Base-by-base conservation (phyloP, 75 land plant genomes). In the Selaginella moellendorffii region DNA sequence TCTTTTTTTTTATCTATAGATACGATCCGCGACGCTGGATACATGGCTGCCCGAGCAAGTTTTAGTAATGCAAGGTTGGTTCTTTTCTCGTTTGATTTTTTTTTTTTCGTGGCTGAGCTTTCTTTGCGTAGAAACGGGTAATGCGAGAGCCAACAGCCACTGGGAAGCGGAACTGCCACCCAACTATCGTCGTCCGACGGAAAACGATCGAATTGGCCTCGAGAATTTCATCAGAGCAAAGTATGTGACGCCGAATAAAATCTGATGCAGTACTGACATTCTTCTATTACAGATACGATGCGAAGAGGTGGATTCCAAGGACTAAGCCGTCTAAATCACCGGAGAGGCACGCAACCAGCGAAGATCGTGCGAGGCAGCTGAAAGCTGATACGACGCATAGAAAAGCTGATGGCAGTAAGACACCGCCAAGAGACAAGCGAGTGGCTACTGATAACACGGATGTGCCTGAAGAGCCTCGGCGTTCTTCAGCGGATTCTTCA, bases 1-100 rank as follows among this genome's bases (percentile, higher is more conserved):
- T 66, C 20, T 24, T 54, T 21, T 61, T 5, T 61, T 17, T 21
- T 5, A 58, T 18, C 19, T 52, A 63, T 71, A 88, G 93, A 87
- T 88, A 53, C 82, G 93, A 18, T 88, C 93, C 54, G 84, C 82
- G 19, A 88, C 93, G 30, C 64, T 88, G 58, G 93, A 88, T 65
- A 87, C 92, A 67, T 87, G 92, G 92, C 81, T 87, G 18, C 92
- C 92, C 65, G 92, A 87, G 74, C 93, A 88, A 63, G 81, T 88
- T 69, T 75, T 73, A 29, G 84, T 82, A 30, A 88, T 88, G 75
- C 81, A 80, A 71, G 72, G 93, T 85, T 74, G 74, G 72, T 54
- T 21, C 52, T 27, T 2, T 21, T n/a, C 46, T 27, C 1, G 22
- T 14, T 30, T 52, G 27, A 2, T 1, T 20, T 25, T 27, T 65